These are phyloP conservation scores for Ceriops decandra DNA, from an alignment of 345 rosid species.

Conservation along the genomic window DNA sequence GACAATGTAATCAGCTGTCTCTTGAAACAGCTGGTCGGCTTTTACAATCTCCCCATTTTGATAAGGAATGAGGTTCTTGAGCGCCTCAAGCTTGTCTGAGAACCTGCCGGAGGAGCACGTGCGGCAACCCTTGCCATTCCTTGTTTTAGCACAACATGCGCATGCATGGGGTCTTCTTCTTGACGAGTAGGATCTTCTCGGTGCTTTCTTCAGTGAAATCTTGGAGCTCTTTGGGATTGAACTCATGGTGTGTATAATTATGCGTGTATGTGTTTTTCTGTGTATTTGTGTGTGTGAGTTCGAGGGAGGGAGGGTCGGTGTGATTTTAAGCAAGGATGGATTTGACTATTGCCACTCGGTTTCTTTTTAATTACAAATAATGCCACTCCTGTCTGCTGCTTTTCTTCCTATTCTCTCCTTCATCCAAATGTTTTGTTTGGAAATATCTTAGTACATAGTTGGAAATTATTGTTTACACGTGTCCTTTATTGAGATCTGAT, in stretches of 20 bases:
- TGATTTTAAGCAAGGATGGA: conserved; percentile 43
- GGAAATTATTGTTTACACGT: no score
- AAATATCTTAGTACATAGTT: no score
- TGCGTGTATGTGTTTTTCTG: not conserved
- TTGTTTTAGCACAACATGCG: conserved; percentile 6
- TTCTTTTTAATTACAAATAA: conserved; percentile 23
- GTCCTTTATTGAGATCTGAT: no score
- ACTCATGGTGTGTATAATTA: not conserved
- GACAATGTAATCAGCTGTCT: conserved; percentile 81
- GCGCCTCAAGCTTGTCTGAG: conserved; percentile 63
- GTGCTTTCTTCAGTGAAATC: conserved; percentile 18
- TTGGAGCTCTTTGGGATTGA: conserved; percentile 31
- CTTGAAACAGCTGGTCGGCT: conserved; percentile 57
- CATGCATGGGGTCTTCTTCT: conserved; percentile 11
- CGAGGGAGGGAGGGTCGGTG: not conserved
- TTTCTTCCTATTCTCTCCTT: not conserved
- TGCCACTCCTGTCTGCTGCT: conserved; percentile 29
- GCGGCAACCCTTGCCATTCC: conserved; percentile 4
- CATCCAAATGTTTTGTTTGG: not conserved
- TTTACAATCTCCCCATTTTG: conserved; percentile 21
- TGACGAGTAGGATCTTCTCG: not conserved
- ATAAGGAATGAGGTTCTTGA: conserved; percentile 63
- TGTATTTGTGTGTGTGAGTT: not conserved
- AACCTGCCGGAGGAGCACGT: conserved; percentile 29
- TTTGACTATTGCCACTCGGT: conserved; percentile 25